phyloP scores from a whole-genome alignment of 768 basidiomycete genomes.

The Leccinum subgranulosum region DNA sequence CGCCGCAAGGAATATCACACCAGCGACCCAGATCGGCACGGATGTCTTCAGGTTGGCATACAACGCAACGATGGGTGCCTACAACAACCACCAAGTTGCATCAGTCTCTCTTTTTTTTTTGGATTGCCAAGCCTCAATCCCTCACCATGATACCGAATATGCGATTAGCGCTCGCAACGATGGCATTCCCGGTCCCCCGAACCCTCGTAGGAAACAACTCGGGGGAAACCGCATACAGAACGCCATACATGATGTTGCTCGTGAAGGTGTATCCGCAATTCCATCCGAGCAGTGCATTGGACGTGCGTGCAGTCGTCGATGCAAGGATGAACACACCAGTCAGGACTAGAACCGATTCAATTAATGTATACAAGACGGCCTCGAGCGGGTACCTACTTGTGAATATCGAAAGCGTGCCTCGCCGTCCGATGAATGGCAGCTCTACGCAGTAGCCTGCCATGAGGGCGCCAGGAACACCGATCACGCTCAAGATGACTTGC shows the following conservation, averaged over 20 bases:
- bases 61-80: constrained; percentile 50
- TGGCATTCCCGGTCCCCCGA: constrained; percentile 54
- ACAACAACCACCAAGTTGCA: not conserved
- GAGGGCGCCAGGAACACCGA: constrained; percentile 55
- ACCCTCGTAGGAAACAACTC: constrained; percentile 54
- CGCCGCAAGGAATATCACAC: constrained; percentile 48
- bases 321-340: constrained; percentile 59
- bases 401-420: constrained; percentile 50
- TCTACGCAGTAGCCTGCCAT: constrained; percentile 55
- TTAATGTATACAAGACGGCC: not conserved
- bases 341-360: constrained; percentile 29
- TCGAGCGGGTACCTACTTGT: constrained; percentile 34
- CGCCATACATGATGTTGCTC: constrained; percentile 56
- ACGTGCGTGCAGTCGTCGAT: constrained; percentile 52
- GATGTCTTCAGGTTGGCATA: constrained; percentile 46
- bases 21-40: constrained; percentile 54
- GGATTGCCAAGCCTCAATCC: not conserved
- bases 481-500: constrained; percentile 57
- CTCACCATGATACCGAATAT: constrained; percentile 59
- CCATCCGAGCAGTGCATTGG: constrained; percentile 52
- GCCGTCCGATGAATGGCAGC: constrained; percentile 46
- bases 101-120: not conserved
- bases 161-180: constrained; percentile 50
- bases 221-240: constrained; percentile 41
- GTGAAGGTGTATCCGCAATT: constrained; percentile 59